These are phyloP conservation scores for Metschnikowia cubensis DNA, from an alignment of 805 yeast genomes.

Conservation along the genomic window DNA sequence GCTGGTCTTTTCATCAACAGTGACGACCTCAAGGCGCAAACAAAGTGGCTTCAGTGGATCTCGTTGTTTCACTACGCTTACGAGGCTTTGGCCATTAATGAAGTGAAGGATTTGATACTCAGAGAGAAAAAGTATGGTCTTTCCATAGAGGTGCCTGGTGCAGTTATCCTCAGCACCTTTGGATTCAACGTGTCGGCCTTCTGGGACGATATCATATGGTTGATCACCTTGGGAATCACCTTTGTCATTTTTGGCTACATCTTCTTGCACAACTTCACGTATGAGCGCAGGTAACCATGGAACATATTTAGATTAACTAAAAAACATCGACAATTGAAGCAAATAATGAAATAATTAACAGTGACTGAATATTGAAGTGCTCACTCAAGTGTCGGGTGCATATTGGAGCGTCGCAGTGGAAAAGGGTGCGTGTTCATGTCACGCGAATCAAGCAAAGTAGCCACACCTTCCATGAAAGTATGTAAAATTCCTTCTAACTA, in stretches of 20 bases:
- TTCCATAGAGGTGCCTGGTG: conserved; percentile 95
- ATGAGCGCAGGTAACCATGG: conserved; percentile 58
- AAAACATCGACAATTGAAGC: neutral
- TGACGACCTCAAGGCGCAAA: conserved; percentile 48
- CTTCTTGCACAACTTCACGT: conserved; percentile 66
- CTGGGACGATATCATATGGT: conserved; percentile 57
- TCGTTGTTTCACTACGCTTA: conserved; percentile 95
- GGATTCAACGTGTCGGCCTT: conserved; percentile 86
- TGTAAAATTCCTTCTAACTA: conserved; percentile 31
- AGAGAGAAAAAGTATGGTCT: conserved; percentile 89
- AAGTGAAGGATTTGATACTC: conserved; percentile 79
- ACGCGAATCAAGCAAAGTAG: no score
- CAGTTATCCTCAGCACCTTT: conserved; percentile 90
- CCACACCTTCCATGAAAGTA: conserved; percentile 48
- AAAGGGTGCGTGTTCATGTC: no score
- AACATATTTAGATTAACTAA: no score
- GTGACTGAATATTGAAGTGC: no score
- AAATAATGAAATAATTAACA: no score
- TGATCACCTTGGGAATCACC: conserved; percentile 52
- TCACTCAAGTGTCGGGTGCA: no score
- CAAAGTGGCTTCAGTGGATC: conserved; percentile 74
- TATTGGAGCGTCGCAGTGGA: no score
- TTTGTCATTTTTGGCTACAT: conserved; percentile 71
- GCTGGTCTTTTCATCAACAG: conserved; percentile 93
- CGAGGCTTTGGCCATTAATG: conserved; percentile 88